Conservation (phyloP, 306 rosid genomes). For the Malus sylvestris region DNA sequence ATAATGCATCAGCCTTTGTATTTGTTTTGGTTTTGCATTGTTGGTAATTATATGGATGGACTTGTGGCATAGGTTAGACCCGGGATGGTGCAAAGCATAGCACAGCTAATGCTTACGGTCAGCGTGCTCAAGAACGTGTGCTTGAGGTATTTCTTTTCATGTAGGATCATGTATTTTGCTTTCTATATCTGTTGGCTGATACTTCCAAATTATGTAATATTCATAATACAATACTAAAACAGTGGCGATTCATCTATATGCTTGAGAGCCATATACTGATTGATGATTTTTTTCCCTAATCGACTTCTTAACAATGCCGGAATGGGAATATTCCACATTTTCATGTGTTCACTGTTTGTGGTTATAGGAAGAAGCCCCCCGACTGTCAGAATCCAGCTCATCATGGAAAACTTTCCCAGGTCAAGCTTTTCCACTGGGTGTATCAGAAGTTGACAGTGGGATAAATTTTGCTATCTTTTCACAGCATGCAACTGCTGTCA, state of each 20-base stretch:
- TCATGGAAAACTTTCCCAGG: slow-evolving; percentile 58
- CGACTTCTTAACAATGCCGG: neutral
- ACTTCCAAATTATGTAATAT: neutral
- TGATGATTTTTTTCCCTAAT: neutral
- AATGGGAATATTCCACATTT: slow-evolving; percentile 1
- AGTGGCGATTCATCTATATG: neutral
- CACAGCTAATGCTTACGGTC: slow-evolving; percentile 35
- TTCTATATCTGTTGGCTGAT: neutral
- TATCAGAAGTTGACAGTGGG: slow-evolving; percentile 67
- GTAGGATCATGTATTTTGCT: neutral
- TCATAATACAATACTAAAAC: neutral
- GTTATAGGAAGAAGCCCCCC: slow-evolving; percentile 55
- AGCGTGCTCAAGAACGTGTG: slow-evolving; percentile 41
- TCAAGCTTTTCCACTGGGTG: slow-evolving; percentile 80
- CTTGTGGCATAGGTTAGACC: slow-evolving; percentile 65
- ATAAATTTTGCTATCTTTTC: slow-evolving; percentile 88
- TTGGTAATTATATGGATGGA: slow-evolving; percentile 18
- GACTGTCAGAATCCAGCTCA: slow-evolving; percentile 31
- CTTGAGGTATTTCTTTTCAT: slow-evolving; percentile 51
- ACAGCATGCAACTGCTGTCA: slow-evolving; percentile 79
- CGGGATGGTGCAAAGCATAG: slow-evolving; percentile 30
- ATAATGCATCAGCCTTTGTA: slow-evolving; percentile 1
- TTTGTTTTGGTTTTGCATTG: slow-evolving; percentile 2
- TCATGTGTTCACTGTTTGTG: slow-evolving; percentile 18
- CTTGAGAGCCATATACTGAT: neutral